Percentiles rank a stretch among this genome's conserved stretches.
Evolutionary conservation across 2,329 filamentous ascomycete genomes (phyloP).

Genomic region (Bipolaris gigantea): DNA sequence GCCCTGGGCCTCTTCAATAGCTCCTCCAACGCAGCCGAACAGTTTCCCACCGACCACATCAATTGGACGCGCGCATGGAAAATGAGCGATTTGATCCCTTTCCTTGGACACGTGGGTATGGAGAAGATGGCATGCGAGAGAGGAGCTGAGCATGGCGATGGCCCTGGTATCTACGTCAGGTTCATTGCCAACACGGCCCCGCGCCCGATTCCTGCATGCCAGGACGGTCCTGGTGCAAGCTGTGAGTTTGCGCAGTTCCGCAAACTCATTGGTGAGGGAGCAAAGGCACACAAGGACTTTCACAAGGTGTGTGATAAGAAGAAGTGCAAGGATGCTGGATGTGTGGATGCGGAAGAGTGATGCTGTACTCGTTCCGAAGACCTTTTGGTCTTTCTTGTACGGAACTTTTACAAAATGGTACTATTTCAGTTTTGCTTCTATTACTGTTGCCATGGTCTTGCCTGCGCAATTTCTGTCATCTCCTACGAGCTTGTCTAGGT

Average conservation of each 20-base stretch:
- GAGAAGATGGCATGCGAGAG: slow-evolving; percentile 63
- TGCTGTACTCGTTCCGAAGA: no score
- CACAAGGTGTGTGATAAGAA: slow-evolving; percentile 36
- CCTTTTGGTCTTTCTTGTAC: background rate
- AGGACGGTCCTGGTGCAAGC: slow-evolving; percentile 54
- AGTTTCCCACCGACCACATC: slow-evolving; percentile 56
- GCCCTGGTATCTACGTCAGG: slow-evolving; percentile 53
- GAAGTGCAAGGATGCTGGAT: slow-evolving; percentile 7
- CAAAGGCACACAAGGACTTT: slow-evolving; percentile 37
- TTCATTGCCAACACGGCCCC: slow-evolving; percentile 56
- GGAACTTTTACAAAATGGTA: background rate
- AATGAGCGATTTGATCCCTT: slow-evolving; percentile 64
- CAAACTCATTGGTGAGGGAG: slow-evolving; percentile 47
- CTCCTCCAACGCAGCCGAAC: slow-evolving; percentile 65
- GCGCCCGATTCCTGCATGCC: slow-evolving; percentile 52
- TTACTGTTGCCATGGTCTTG: background rate
- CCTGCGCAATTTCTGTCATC: background rate
- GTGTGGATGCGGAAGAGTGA: background rate
- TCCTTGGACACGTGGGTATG: slow-evolving; percentile 66
- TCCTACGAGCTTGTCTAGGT: background rate
- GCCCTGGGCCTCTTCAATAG: slow-evolving; percentile 71
- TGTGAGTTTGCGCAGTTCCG: slow-evolving; percentile 51
- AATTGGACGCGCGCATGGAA: slow-evolving; percentile 67
- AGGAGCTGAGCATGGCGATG: slow-evolving; percentile 51
- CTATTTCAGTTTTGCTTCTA: background rate